Base-by-base conservation (phyloP, 2,329 filamentous ascomycete species). In the Lizonia empirigonia region DNA sequence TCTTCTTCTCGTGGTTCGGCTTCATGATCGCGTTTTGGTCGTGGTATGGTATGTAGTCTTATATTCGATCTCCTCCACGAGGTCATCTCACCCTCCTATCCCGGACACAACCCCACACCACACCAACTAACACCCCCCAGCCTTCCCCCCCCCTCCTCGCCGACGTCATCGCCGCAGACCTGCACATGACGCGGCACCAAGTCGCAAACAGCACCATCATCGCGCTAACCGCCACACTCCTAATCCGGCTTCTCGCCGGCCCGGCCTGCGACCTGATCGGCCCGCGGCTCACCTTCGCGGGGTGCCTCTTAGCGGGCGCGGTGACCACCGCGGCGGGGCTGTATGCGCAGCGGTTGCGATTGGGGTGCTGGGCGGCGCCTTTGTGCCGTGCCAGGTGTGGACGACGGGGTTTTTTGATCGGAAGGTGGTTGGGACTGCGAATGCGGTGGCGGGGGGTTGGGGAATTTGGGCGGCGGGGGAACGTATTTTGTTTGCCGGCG, bases 361-460 rank as follows among this genome's bases (percentile, higher is more conserved):
- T 58, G 88, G 88, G 50, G 86, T 92, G 30, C 81, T 92, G 0
- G 89, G 89, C 36, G 88, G 86, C 1, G 82, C 82, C 3, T 91
- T 92, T 64, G 89, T 92, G 1, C 89, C 89, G 4, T 95, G 90
- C 70, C 90, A 94, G 70, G 91, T 95, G 5, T 96, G 90, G 90
- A 89, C 88, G 6, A 96, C 90, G 0, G 89, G 87, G 0, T 96
- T 95, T 78, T 96, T 91, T 69, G 91, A 96, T 76, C 94, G 92
- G 78, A 93, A 91, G 65, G 82, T 96, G n/a, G 88, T 96, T n/a
- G 91, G 91, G 34, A 91, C 89, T 2, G 89, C 91, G 54, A 96
- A 96, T 68, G 87, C 90, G 7, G 74, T 96, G 6, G 87, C 90
- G 0, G 91, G 85, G 91, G 65, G 5, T 44, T 67, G 9, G 65